A percentile compares a stretch with the other conserved stretches of the same genome.
Evolutionary conservation across 441 rosid genomes (phyloP).

Genomic region (Pelargonium myrrhifolium): DNA sequence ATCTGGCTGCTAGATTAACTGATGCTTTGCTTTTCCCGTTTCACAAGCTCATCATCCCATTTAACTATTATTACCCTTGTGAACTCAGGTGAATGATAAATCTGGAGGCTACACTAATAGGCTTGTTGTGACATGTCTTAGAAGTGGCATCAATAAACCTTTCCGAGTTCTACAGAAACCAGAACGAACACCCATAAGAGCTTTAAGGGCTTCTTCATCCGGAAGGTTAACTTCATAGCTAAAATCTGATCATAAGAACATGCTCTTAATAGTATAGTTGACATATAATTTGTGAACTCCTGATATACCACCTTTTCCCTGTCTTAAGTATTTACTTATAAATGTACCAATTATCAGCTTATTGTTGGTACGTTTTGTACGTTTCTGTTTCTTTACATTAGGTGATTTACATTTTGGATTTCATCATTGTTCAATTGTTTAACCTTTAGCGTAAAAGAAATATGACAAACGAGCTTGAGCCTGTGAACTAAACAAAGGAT

Average conservation of each 20-base stretch:
- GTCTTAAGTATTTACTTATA: too few relatives aligned
- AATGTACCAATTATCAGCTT: background rate
- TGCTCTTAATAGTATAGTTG: background rate
- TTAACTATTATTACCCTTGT: conserved; percentile 15
- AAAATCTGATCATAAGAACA: conserved; percentile 10
- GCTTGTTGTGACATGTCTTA: conserved; percentile 83
- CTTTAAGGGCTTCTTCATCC: conserved; percentile 87
- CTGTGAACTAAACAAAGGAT: background rate
- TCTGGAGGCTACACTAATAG: conserved; percentile 83
- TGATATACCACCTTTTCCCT: background rate
- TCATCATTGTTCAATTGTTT: background rate
- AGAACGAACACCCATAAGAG: conserved; percentile 91
- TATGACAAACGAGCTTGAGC: background rate
- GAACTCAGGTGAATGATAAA: conserved; percentile 77
- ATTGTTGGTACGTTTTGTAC: background rate
- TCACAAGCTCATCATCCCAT: background rate
- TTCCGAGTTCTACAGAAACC: conserved; percentile 94
- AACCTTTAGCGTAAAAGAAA: too few relatives aligned
- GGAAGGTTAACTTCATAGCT: conserved; percentile 59
- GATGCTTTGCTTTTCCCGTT: conserved; percentile 7
- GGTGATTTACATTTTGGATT: background rate
- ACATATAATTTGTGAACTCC: background rate
- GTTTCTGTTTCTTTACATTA: background rate
- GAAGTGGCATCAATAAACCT: conserved; percentile 87
- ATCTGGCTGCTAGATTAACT: background rate